These are phyloP conservation scores for Nigrospora oryzae DNA, from an alignment of 2,329 filamentous ascomycete species.

Conservation along the genomic window DNA sequence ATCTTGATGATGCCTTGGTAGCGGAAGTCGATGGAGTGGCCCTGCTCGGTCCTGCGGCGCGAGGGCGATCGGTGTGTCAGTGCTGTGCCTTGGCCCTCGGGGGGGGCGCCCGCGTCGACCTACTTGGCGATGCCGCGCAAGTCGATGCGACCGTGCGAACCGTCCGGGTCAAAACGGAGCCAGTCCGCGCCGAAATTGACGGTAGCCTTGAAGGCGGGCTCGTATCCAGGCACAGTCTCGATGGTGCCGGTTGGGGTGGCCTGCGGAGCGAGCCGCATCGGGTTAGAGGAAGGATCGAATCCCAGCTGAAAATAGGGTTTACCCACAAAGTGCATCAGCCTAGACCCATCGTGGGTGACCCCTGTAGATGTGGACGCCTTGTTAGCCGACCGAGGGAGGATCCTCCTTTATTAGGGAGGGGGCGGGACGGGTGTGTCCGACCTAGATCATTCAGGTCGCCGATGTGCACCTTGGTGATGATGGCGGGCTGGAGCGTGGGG, in stretches of 20 bases:
- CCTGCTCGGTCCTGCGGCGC: conserved; percentile 5
- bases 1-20: conserved; percentile 4
- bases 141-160: conserved; percentile 4
- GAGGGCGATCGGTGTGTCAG: neutral
- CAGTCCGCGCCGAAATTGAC: conserved; percentile 8
- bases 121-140: conserved; percentile 5
- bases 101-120: neutral
- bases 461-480: conserved; percentile 2
- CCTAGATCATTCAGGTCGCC: neutral
- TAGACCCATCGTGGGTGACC: conserved; percentile 2
- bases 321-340: conserved; percentile 1
- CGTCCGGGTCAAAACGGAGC: conserved; percentile 6
- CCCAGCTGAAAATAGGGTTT: neutral
- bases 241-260: conserved; percentile 2
- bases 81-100: neutral
- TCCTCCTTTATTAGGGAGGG: neutral
- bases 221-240: conserved; percentile 7
- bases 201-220: conserved; percentile 8
- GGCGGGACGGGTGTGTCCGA: neutral
- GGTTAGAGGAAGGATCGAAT: neutral
- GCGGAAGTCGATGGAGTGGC: conserved; percentile 5
- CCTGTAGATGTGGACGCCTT: neutral
- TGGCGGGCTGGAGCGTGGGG: conserved; percentile 2
- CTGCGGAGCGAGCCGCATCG: neutral
- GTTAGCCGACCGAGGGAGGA: neutral